Evolutionary conservation across 2,329 filamentous ascomycete species (phyloP), one percentile per base, ranked within the genome.

Genomic region (Pyricularia pennisetigena): DNA sequence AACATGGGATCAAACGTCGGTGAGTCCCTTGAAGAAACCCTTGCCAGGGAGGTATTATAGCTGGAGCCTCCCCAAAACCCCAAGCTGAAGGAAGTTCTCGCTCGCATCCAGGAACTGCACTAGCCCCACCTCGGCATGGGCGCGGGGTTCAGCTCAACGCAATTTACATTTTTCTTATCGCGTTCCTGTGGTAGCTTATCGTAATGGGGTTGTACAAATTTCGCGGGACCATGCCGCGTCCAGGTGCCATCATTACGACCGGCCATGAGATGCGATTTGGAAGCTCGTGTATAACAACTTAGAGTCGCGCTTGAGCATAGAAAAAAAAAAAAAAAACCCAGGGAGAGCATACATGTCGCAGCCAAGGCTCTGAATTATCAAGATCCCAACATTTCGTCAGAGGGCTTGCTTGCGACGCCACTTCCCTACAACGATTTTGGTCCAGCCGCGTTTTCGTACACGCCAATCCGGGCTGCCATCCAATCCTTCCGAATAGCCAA

Each of bases 1-100:
- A 61, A 61, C 57, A 61, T 61, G 57, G 57, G n/a, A 61, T 61
- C 57, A 61, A 61, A 24, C 57, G 57, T 61, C 57, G 57, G 57
- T 61, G 57, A n/a, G 57, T 61, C 57, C 57, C 57, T 61, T 61
- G 24, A 26, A 35, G 12, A 59, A 2, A 4, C n/a, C 23, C 57
- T n/a, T 49, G 57, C 57, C n/a, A 26, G 23, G 57, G 23, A 24
- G n/a, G 57, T 16, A 12, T 16, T 26, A 61, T 49, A 49, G 41
- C 41, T 49, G 41, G 41, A 49, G 41, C 14, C 16, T 49, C 20
- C 20, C 41, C 14, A 49, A n/a, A 49, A 49, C 41, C 41, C 41
- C 16, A 20, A 49, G 41, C 1, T 49, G 41, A 49, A 20, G 16
- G 16, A 49, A 49, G 20, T 49, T n/a, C 41, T 49, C 6, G 41